Percentiles rank a stretch among this genome's conserved stretches.
Conservation (phyloP, 2,329 filamentous ascomycete genomes). For the Microsporum ferrugineum region DNA sequence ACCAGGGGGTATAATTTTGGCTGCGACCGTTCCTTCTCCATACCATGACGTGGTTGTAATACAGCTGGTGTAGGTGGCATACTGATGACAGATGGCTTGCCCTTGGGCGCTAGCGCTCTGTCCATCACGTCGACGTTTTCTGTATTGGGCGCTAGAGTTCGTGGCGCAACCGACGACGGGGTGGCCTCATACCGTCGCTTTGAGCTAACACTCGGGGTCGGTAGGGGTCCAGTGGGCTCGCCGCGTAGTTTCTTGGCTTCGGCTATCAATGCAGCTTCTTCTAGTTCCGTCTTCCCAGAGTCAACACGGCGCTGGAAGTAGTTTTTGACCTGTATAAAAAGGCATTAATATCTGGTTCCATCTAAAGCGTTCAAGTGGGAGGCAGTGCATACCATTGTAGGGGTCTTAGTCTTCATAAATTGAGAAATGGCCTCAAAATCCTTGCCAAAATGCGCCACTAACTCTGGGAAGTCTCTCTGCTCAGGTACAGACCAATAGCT, state of each 20-base stretch:
- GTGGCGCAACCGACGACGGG: constrained; percentile 31
- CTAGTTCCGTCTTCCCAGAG: constrained; percentile 35
- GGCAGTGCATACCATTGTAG: constrained; percentile 37
- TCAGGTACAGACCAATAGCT: constrained; percentile 45
- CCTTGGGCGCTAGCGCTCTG: constrained; percentile 21
- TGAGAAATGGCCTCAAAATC: constrained; percentile 40
- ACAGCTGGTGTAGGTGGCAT: constrained; percentile 21
- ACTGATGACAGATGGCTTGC: constrained; percentile 20
- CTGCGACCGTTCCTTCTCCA: constrained; percentile 27
- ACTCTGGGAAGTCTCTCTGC: constrained; percentile 35
- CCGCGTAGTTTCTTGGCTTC: constrained; percentile 37
- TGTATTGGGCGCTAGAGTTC: constrained; percentile 33
- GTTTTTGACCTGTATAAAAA: constrained; percentile 35
- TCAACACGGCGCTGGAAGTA: constrained; percentile 37
- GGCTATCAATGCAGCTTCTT: constrained; percentile 32
- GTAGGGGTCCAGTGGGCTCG: constrained; percentile 34
- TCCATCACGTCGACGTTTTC: constrained; percentile 29
- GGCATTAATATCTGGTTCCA: constrained; percentile 5
- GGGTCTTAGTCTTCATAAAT: constrained; percentile 42
- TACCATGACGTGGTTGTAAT: constrained; percentile 21
- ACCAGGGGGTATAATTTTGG: constrained; percentile 30
- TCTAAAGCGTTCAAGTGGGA: background rate
- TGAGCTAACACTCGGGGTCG: constrained; percentile 32
- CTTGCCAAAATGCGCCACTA: constrained; percentile 38
- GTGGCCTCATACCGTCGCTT: constrained; percentile 40